phyloP scores from a whole-genome alignment of 192 early-diverging fungal species.

The Phycomyces blakesleeanus region DNA sequence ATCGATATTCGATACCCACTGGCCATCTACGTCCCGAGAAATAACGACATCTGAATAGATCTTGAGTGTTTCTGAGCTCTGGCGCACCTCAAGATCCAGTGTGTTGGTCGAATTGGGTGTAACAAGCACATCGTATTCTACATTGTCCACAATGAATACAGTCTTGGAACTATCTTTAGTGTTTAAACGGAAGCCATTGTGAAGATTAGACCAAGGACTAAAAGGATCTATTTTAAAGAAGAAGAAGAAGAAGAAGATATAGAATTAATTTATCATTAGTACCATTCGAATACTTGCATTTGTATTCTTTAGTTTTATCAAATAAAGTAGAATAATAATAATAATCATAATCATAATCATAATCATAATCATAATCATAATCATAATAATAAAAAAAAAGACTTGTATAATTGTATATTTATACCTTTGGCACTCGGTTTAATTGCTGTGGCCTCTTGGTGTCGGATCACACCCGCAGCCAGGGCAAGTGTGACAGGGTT shows the following conservation, averaged over 20 bases:
- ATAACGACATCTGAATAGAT: constrained; percentile 34
- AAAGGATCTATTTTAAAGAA: constrained; percentile 14
- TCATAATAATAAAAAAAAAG: no score
- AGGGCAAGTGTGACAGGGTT: constrained; percentile 55
- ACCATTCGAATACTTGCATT: neutral
- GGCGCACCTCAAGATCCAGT: constrained; percentile 36
- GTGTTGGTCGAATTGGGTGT: constrained; percentile 31
- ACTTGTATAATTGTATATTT: no score
- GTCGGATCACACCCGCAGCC: constrained; percentile 57
- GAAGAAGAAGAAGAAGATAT: no score
- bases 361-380: no score
- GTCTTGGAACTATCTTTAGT: constrained; percentile 12
- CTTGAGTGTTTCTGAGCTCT: constrained; percentile 21
- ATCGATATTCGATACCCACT: constrained; percentile 60
- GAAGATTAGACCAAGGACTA: constrained; percentile 25
- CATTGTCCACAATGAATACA: constrained; percentile 34
- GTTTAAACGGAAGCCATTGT: constrained; percentile 47
- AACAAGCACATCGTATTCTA: constrained; percentile 30
- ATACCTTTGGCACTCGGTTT: constrained; percentile 15
- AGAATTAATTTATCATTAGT: no score
- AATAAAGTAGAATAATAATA: neutral
- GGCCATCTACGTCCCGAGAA: constrained; percentile 43
- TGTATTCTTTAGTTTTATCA: neutral
- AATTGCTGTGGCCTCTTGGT: constrained; percentile 14
- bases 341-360: neutral